phyloP scores from a whole-genome alignment of 2,329 filamentous ascomycete genomes.

The Periconia macrospinosa region DNA sequence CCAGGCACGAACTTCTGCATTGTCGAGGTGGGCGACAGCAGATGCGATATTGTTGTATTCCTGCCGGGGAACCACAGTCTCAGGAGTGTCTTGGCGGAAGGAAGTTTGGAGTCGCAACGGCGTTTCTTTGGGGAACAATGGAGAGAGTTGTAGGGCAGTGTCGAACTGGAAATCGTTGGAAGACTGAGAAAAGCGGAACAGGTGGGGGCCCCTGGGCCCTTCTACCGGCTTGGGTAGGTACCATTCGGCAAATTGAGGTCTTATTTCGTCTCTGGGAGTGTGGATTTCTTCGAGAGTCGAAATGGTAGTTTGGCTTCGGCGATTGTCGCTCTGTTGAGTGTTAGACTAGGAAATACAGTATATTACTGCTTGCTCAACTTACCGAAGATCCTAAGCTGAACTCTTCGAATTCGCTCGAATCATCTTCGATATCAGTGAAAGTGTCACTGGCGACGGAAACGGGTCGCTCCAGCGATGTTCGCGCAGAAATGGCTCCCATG shows the following conservation, averaged over 20 bases:
- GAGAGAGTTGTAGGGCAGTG: slow-evolving; percentile 68
- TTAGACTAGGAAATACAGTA: slow-evolving; percentile 17
- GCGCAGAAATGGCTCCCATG: slow-evolving; percentile 43
- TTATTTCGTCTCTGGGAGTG: slow-evolving; percentile 67
- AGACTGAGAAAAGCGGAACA: slow-evolving; percentile 74
- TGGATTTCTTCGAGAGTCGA: slow-evolving; percentile 83
- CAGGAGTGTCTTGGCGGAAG: slow-evolving; percentile 41
- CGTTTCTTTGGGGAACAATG: slow-evolving; percentile 67
- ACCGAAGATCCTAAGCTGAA: slow-evolving; percentile 68
- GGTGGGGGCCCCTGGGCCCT: slow-evolving; percentile 82
- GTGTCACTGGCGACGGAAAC: slow-evolving; percentile 75
- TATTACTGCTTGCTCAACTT: slow-evolving; percentile 39
- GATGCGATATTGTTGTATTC: slow-evolving; percentile 57
- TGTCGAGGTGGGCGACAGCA: slow-evolving; percentile 60
- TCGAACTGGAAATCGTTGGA: slow-evolving; percentile 56
- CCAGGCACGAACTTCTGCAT: slow-evolving; percentile 66
- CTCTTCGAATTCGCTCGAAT: slow-evolving; percentile 46
- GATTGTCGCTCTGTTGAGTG: slow-evolving; percentile 54
- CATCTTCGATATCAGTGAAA: slow-evolving; percentile 74
- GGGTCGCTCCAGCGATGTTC: slow-evolving; percentile 57
- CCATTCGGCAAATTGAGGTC: slow-evolving; percentile 63
- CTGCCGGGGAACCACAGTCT: slow-evolving; percentile 39
- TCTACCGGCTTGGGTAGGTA: slow-evolving; percentile 68
- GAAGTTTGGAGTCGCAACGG: slow-evolving; percentile 47
- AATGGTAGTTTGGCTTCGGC: slow-evolving; percentile 80